These are phyloP conservation scores for Trichoderma simmonsii DNA, from an alignment of 2,329 filamentous ascomycete species.

Conservation along the genomic window DNA sequence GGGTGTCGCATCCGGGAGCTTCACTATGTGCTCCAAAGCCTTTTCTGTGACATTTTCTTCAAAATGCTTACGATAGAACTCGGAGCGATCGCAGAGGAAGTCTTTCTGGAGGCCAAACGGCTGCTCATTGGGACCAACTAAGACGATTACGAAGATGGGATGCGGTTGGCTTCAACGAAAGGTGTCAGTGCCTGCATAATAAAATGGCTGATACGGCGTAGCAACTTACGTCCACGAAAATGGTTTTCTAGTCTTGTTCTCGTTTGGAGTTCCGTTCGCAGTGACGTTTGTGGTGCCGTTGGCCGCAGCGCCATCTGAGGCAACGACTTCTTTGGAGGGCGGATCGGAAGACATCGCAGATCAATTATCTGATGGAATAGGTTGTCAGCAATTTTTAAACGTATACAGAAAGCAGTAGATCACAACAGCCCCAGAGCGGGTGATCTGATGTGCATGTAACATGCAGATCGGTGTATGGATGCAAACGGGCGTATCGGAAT, in stretches of 20 bases:
- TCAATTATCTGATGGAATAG: background rate
- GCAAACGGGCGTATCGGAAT: background rate
- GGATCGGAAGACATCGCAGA: background rate
- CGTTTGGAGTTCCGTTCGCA: background rate
- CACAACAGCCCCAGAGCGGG: background rate
- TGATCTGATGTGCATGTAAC: background rate
- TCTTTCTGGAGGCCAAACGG: constrained; percentile 59
- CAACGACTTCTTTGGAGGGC: background rate
- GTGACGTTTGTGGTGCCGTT: background rate
- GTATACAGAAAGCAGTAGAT: too few species aligned
- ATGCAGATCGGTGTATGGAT: background rate
- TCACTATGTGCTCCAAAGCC: constrained; percentile 49
- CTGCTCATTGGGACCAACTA: constrained; percentile 50
- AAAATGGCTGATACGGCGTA: background rate
- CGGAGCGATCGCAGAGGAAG: constrained; percentile 52
- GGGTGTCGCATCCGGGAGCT: constrained; percentile 45
- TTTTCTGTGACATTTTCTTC: constrained; percentile 32
- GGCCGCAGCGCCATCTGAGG: background rate
- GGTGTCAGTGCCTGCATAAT: background rate
- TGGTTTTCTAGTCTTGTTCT: background rate
- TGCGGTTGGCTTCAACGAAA: constrained; percentile 43
- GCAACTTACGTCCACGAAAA: constrained; percentile 40
- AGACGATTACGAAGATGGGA: constrained; percentile 52
- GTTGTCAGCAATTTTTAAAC: background rate
- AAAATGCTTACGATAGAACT: constrained; percentile 48